phyloP scores from a whole-genome alignment of 1,139 yeast genomes.

The Debaryomyces psychrophilus region DNA sequence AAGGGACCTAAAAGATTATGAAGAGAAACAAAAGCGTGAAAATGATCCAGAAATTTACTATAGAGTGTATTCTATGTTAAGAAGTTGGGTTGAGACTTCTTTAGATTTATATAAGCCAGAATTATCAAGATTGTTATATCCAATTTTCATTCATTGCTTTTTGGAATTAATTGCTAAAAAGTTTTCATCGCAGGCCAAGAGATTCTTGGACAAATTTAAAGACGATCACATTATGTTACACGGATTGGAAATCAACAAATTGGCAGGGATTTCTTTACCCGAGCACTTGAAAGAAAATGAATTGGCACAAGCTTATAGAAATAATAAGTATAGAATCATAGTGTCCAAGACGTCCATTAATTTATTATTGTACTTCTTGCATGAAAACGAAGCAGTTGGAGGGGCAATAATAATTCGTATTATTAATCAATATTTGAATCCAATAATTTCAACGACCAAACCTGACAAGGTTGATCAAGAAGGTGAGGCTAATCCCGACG shows the following conservation, averaged over 20 bases:
- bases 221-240: constrained; percentile 77
- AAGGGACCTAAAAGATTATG: constrained; percentile 44
- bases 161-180: constrained; percentile 74
- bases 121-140: constrained; percentile 78
- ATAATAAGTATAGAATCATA: constrained; percentile 71
- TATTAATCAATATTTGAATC: constrained; percentile 82
- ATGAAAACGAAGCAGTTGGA: constrained; percentile 90
- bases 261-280: constrained; percentile 74
- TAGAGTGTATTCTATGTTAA: constrained; percentile 76
- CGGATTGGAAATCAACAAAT: constrained; percentile 70
- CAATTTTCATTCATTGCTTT: constrained; percentile 87
- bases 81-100: constrained; percentile 90
- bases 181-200: constrained; percentile 62
- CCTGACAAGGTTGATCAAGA: constrained; percentile 50
- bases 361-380: constrained; percentile 79
- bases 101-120: constrained; percentile 92
- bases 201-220: constrained; percentile 74
- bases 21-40: constrained; percentile 43
- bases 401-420: constrained; percentile 86
- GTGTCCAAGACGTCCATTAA: constrained; percentile 87
- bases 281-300: constrained; percentile 85
- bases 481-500: constrained; percentile 58
- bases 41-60: constrained; percentile 70
- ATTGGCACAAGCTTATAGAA: constrained; percentile 73
- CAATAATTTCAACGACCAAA: constrained; percentile 55